These are phyloP conservation scores for Prototheca cutis DNA, from an alignment of 163 green algal genomes.

Conservation along the genomic window DNA sequence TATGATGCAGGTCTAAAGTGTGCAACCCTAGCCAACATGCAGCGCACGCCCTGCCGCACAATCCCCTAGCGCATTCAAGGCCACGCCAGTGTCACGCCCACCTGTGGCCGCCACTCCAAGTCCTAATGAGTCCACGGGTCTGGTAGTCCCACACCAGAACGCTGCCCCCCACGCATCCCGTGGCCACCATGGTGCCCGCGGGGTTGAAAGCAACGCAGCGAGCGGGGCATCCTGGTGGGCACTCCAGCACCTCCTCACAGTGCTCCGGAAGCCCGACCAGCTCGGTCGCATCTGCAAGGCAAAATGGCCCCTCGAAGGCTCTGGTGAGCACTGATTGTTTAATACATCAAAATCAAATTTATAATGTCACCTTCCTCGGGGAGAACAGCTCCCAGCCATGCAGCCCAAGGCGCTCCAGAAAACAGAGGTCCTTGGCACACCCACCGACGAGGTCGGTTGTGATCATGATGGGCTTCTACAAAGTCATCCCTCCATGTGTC, in stretches of 20 bases:
- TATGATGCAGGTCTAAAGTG: too few relatives aligned
- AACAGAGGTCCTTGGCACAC: background rate
- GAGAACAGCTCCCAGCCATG: too few relatives aligned
- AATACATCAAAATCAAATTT: too few relatives aligned
- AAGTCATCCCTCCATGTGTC: too few relatives aligned
- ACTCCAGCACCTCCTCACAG: constrained; percentile 65
- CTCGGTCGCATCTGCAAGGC: background rate
- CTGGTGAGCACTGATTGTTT: background rate
- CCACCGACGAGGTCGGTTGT: background rate
- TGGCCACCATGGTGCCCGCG: constrained; percentile 64
- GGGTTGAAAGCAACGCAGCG: constrained; percentile 59
- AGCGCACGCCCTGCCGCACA: too few relatives aligned
- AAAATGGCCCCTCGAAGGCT: background rate
- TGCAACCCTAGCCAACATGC: too few relatives aligned
- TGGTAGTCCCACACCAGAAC: constrained; percentile 79
- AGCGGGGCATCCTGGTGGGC: constrained; percentile 13
- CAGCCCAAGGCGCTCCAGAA: too few relatives aligned
- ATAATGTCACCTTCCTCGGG: too few relatives aligned
- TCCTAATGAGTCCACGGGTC: constrained; percentile 52
- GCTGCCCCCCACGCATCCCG: constrained; percentile 54
- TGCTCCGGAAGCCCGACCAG: constrained; percentile 50
- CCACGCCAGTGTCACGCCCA: background rate
- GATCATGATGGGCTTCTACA: too few relatives aligned
- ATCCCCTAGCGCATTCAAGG: too few relatives aligned
- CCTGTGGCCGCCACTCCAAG: constrained; percentile 27